Conservation (phyloP, 2,329 filamentous ascomycete genomes). For the Neofusicoccum kwambonambiense region DNA sequence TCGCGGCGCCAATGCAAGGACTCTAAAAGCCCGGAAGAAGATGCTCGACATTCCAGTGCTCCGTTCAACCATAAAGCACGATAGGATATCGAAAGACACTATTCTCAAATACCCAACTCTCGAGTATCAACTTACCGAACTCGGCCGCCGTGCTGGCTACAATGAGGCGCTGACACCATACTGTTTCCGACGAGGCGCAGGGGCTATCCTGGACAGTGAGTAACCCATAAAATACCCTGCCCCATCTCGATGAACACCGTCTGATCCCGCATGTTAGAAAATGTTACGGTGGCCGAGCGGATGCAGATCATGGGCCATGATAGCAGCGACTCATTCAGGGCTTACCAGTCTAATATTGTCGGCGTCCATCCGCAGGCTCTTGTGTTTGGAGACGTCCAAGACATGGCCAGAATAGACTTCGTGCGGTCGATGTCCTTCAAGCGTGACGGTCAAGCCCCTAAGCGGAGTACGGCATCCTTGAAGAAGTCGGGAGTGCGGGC, state of each 20-base stretch:
- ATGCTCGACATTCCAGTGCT: too few species aligned
- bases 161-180: background rate
- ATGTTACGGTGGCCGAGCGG: background rate
- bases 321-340: background rate
- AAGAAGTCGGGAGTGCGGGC: background rate
- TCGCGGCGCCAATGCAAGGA: background rate
- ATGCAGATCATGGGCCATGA: background rate
- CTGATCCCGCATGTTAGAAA: background rate
- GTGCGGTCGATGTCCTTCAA: background rate
- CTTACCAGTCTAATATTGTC: background rate
- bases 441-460: background rate
- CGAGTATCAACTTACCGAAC: background rate
- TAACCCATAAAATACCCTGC: background rate
- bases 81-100: background rate
- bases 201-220: background rate
- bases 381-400: background rate
- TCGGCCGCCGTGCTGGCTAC: background rate
- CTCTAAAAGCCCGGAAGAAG: too few species aligned
- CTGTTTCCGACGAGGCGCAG: background rate
- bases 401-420: background rate
- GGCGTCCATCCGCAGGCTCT: background rate
- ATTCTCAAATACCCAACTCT: background rate
- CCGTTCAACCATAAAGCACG: too few species aligned
- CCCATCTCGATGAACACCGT: background rate
- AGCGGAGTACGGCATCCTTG: background rate